phyloP scores from a whole-genome alignment of 139 green algal species.

The Edaphochlamys debaryana region DNA sequence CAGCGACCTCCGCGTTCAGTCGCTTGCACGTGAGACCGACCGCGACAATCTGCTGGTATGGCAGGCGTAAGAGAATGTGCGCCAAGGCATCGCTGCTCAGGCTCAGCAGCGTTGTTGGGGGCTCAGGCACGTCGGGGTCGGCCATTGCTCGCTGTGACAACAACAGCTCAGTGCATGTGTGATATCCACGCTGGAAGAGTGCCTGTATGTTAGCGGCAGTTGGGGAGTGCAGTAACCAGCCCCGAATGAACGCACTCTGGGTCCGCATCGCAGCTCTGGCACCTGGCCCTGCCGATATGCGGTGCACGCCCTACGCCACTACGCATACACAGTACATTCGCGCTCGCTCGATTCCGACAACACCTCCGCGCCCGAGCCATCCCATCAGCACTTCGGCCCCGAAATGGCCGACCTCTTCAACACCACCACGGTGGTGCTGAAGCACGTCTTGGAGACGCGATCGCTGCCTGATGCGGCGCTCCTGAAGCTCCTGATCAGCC shows the following conservation, averaged over 20 bases:
- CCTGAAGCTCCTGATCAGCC: constrained; percentile 35
- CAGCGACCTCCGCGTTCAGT: neutral
- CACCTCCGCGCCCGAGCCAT: no score
- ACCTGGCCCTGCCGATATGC: no score
- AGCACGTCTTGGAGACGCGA: neutral
- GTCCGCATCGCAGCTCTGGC: no score
- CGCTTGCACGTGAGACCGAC: constrained; percentile 6
- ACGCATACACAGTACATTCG: no score
- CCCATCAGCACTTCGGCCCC: no score
- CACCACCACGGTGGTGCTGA: constrained; percentile 3
- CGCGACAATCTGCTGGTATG: neutral
- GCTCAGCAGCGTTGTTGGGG: neutral
- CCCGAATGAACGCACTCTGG: no score
- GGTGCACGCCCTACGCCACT: no score
- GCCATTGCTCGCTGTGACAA: neutral
- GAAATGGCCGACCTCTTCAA: constrained; percentile 36
- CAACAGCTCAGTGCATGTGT: neutral
- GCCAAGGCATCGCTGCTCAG: neutral
- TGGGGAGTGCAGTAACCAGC: no score
- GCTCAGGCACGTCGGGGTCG: neutral
- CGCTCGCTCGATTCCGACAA: no score
- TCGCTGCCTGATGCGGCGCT: constrained; percentile 13
- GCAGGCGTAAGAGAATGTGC: neutral
- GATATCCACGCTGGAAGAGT: neutral
- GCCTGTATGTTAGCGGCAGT: no score